Evolutionary conservation across 495 filamentous ascomycete genomes (phyloP), one percentile per base, ranked within the genome.

Genomic region (Penicillium coprophilum): DNA sequence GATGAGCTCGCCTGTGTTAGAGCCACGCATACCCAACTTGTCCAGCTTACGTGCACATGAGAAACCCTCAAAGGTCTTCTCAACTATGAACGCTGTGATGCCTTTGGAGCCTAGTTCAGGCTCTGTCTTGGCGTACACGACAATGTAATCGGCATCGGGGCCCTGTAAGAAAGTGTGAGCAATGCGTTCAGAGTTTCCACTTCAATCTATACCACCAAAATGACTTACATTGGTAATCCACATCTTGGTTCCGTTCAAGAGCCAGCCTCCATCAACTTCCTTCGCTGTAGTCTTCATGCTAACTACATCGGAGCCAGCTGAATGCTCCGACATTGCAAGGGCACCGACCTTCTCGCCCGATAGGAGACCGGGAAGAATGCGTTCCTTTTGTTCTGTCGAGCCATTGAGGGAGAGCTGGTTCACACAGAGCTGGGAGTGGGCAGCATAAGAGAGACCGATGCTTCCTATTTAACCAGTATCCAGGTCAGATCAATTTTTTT

Each of bases 11-110:
- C 94, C 95, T 6, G 95, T 97, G 73, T 98, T 97, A 36, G 87
- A 91, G 49, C 94, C 94, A 24, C 94, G 86, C 94, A 98, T 98
- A 52, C 94, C 94, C 59, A 98, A 87, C 75, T 98, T 98, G 74
- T 98, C 95, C 9, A 98, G 84, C 73, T 97, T 98, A 32, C 91
- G 84, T 21, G 90, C 83, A 66, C 87, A 91, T 46, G 85, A 88
- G 78, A 97, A 97, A 57, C 94, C 94, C 8, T 82, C 63, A 46
- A 83, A 79, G 17, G 71, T 66, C 23, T 84, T 88, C 64, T 96
- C 86, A 21, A 97, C 88, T 44, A 98, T 79, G 72, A 97, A 96
- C 38, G 93, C 94, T 0, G 93, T 95, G 71, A 98, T 96, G 44
- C 95, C 95, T 73, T 94, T 96, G 58, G 87, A 90, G 19, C 80